Evolutionary conservation across 2,329 filamentous ascomycete species (phyloP).

Genomic region (Fonsecaea pedrosoi): DNA sequence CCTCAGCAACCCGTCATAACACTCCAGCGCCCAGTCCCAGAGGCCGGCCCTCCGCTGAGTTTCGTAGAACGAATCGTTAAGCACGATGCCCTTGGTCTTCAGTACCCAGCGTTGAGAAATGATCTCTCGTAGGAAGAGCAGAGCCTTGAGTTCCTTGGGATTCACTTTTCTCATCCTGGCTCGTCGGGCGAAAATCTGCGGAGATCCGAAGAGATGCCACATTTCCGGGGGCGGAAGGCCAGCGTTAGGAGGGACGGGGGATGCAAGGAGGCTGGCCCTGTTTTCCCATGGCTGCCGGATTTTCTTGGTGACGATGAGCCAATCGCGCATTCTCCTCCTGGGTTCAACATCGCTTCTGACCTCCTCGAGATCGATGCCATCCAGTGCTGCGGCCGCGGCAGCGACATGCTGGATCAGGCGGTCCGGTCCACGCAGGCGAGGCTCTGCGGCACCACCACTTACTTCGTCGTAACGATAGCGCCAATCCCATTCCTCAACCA

Average conservation of each 20-base stretch:
- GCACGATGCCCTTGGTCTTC: not conserved
- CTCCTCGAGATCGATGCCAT: not conserved
- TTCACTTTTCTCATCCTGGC: not conserved
- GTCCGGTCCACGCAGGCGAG: not conserved
- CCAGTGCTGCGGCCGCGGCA: not conserved
- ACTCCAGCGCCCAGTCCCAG: not conserved
- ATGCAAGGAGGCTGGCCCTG: not conserved
- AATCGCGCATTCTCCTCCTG: conserved; percentile 5
- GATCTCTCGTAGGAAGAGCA: not conserved
- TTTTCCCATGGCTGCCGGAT: not conserved
- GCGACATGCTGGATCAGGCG: not conserved
- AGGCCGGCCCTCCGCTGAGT: not conserved
- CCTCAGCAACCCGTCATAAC: not conserved
- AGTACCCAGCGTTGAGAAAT: not conserved
- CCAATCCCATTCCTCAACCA: conserved; percentile 1
- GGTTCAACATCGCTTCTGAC: not conserved
- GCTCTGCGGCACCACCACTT: not conserved
- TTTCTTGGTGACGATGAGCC: not conserved
- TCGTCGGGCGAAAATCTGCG: not conserved
- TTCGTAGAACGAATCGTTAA: not conserved
- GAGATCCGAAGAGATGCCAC: not conserved
- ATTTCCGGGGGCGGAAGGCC: not conserved
- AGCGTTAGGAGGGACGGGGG: not conserved
- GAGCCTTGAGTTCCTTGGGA: not conserved
- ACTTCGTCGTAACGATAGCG: not conserved